Evolutionary conservation across 129 eudicot species (phyloP), one percentile per base, ranked within the genome.

Genomic region (Gnaphalium uliginosum): DNA sequence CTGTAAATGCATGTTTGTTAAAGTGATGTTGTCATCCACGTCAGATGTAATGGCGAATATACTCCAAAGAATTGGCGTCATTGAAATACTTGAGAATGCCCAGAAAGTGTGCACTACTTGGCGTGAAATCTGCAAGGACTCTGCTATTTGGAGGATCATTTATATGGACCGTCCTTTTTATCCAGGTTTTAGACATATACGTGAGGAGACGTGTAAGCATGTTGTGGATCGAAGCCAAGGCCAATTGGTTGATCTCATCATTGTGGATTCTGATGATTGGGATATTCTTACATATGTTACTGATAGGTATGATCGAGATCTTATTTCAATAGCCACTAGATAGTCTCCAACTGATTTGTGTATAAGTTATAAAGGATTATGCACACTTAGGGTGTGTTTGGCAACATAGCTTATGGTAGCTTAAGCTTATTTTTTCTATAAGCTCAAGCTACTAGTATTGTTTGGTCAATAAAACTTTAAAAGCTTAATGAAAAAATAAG

Each of bases 201-300:
- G 24, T 23, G 14, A 21, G 33, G 6, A 13, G 68, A 63, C 22
- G 4, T 27, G 19, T 63, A 63, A 63, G 41, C 18, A 63, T 63
- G 68, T 14, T 15, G 39, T 63, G 11, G 68, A 63, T 8, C 27
- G n/a, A 63, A 63, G 68, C 19, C 68, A 63, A 63, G 68, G 41
- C 68, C 32, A 29, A 2, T 29, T 29, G 32, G 32, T 29, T 29
- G 32, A 29, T 29, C 32, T 29, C 32, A 29, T 41, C 35, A 25
- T 63, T 29, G 43, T 63, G 19, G n/a, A 30, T 26, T 27, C 22
- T 63, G 3, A 15, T 63, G 68, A 63, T 63, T 3, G 4, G 21
- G 9, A 18, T 4, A 23, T 63, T 26, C 43, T 63, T 29, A 14
- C n/a, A 7, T 15, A 63, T 63, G 68, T 63, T 63, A 37, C 68